A percentile compares a stretch with the other conserved stretches of the same genome.
Conservation (phyloP, 805 yeast genomes). For the Brettanomyces naardenensis region DNA sequence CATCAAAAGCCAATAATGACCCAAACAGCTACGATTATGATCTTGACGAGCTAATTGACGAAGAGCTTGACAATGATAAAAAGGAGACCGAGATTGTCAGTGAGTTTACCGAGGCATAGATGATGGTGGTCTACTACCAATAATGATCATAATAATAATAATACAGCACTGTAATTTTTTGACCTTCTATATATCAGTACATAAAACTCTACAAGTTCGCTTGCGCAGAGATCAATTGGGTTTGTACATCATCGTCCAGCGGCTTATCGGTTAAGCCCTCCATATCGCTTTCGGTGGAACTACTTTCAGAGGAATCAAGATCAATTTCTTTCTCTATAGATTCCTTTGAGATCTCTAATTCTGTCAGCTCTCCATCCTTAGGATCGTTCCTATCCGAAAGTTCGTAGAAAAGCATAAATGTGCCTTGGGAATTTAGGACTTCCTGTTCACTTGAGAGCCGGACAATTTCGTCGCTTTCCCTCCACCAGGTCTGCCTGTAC, state of each 20-base stretch:
- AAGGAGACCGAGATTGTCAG: no score
- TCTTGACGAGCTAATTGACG: constrained; percentile 36
- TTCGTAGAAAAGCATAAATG: constrained; percentile 90
- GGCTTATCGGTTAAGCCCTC: neutral
- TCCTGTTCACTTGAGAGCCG: constrained; percentile 73
- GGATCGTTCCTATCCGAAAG: constrained; percentile 22
- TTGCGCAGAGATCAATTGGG: constrained; percentile 6
- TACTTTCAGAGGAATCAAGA: no score
- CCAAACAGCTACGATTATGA: constrained; percentile 41
- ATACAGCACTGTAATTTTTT: no score
- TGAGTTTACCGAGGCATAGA: no score
- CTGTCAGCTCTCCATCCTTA: constrained; percentile 28
- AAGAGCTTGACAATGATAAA: constrained; percentile 23
- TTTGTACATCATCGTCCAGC: constrained; percentile 3
- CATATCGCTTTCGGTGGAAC: neutral
- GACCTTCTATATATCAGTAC: constrained; percentile 1
- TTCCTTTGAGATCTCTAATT: no score
- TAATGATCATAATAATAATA: no score
- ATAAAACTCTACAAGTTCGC: constrained; percentile 2
- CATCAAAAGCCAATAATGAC: constrained; percentile 19
- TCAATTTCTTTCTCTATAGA: no score
- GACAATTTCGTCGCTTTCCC: constrained; percentile 86
- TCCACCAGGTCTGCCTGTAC: constrained; percentile 86
- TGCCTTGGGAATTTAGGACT: constrained; percentile 76
- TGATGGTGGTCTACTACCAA: no score